phyloP scores from a whole-genome alignment of 352 stramenopile genomes.

The Globisporangium camurandrum region DNA sequence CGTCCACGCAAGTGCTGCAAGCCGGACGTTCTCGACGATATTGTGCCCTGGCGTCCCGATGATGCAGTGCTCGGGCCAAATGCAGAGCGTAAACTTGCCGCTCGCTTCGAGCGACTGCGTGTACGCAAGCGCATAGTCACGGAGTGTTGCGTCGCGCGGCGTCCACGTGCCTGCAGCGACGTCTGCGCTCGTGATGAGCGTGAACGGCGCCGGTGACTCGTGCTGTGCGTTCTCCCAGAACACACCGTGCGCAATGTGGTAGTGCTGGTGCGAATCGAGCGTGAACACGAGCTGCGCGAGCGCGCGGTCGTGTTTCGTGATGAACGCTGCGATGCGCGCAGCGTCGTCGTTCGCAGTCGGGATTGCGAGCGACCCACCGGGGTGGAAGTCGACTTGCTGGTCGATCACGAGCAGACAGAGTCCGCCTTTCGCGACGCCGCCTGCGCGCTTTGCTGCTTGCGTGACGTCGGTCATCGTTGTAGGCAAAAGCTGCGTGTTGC shows the following conservation, averaged over 20 bases:
- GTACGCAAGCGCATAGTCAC: constrained; percentile 89
- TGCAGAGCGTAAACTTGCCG: constrained; percentile 89
- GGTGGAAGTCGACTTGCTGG: constrained; percentile 95
- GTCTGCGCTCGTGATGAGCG: constrained; percentile 85
- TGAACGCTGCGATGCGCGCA: constrained; percentile 83
- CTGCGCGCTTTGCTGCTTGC: constrained; percentile 31
- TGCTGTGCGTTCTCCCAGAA: constrained; percentile 86
- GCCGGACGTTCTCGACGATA: constrained; percentile 77
- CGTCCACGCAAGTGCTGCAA: constrained; percentile 84
- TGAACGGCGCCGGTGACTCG: constrained; percentile 87
- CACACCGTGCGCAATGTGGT: constrained; percentile 92
- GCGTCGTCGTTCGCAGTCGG: constrained; percentile 89
- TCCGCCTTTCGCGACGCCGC: constrained; percentile 32
- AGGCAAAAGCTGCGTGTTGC: neutral
- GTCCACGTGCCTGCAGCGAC: constrained; percentile 50
- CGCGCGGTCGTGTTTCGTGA: constrained; percentile 44
- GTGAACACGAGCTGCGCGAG: constrained; percentile 91
- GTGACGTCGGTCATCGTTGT: constrained; percentile 19
- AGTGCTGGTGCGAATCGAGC: constrained; percentile 93
- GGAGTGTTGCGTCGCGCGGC: constrained; percentile 53
- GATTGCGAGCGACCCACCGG: constrained; percentile 92
- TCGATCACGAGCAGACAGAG: constrained; percentile 91
- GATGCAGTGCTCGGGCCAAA: constrained; percentile 97
- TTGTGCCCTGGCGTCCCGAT: constrained; percentile 88
- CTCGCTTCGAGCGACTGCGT: constrained; percentile 79